phyloP scores from a whole-genome alignment of 2,329 filamentous ascomycete species.

The Pseudocercospora fuligena region DNA sequence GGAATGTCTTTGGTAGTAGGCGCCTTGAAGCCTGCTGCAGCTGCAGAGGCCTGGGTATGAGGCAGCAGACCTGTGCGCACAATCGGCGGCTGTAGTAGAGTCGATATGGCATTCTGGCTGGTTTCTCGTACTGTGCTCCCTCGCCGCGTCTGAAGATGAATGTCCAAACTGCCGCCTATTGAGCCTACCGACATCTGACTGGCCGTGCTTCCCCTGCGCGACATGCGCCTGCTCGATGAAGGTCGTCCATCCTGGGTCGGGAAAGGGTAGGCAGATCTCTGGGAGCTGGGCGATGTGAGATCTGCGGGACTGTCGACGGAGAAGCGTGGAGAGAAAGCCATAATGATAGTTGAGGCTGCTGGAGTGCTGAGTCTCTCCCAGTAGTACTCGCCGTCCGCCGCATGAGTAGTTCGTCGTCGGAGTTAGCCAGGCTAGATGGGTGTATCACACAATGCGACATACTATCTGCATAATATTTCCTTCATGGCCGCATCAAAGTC shows the following conservation, averaged over 20 bases:
- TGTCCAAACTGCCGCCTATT: constrained; percentile 81
- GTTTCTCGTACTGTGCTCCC: constrained; percentile 69
- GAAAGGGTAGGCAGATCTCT: constrained; percentile 58
- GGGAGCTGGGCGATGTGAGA: constrained; percentile 47
- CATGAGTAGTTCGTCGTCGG: constrained; percentile 25
- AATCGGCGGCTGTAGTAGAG: constrained; percentile 87
- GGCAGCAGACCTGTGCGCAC: constrained; percentile 84
- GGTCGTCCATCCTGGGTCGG: constrained; percentile 56
- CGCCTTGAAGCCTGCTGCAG: constrained; percentile 68
- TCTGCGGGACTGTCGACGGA: constrained; percentile 56
- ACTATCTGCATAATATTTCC: neutral
- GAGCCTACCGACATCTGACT: constrained; percentile 77
- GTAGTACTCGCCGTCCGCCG: constrained; percentile 21
- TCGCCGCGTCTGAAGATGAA: constrained; percentile 62
- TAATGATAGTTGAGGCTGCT: constrained; percentile 22
- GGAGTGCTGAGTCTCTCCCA: constrained; percentile 15
- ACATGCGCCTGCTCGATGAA: constrained; percentile 54
- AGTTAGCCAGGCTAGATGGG: neutral
- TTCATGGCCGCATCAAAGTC: neutral
- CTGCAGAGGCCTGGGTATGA: constrained; percentile 70
- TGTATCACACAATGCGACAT: neutral
- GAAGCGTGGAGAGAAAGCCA: constrained; percentile 61
- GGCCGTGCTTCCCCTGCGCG: constrained; percentile 78
- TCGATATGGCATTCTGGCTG: constrained; percentile 93
- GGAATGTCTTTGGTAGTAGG: constrained; percentile 90